Conservation (phyloP, 495 filamentous ascomycete species). For the Articulospora tetracladia region DNA sequence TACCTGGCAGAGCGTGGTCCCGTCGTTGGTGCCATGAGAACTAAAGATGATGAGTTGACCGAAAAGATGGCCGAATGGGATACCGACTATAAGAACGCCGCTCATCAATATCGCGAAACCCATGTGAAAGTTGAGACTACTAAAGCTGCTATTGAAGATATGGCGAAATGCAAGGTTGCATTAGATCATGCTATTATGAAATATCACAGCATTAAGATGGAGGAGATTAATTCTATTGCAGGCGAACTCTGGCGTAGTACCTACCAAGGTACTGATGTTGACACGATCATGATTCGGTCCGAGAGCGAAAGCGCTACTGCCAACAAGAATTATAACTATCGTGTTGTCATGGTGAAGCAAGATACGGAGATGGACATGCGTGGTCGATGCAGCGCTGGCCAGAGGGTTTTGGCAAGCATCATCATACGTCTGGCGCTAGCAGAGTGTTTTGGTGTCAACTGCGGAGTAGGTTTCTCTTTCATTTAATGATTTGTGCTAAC, state of each 20-base stretch:
- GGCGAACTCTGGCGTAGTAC: slow-evolving; percentile 95
- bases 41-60: slow-evolving; percentile 74
- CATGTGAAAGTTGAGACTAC: slow-evolving; percentile 92
- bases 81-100: slow-evolving; percentile 80
- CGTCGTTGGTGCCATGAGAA: slow-evolving; percentile 68
- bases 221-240: slow-evolving; percentile 93
- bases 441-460: slow-evolving; percentile 95
- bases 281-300: slow-evolving; percentile 91
- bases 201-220: slow-evolving; percentile 95
- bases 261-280: slow-evolving; percentile 96
- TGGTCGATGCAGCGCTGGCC: slow-evolving; percentile 91
- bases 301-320: slow-evolving; percentile 68
- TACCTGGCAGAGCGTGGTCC: slow-evolving; percentile 45
- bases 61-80: slow-evolving; percentile 73
- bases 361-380: slow-evolving; percentile 99
- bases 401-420: slow-evolving; percentile 94
- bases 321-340: slow-evolving; percentile 89
- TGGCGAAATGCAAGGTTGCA: slow-evolving; percentile 73
- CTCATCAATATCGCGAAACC: slow-evolving; percentile 76
- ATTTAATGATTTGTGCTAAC: slow-evolving; percentile 9
- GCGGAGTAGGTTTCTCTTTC: slow-evolving; percentile 52
- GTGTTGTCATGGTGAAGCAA: slow-evolving; percentile 97
- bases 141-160: slow-evolving; percentile 86
- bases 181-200: slow-evolving; percentile 96
- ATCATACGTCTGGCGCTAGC: slow-evolving; percentile 96